These are phyloP conservation scores for Pseudohyphozyma bogoriensis DNA, from an alignment of 768 basidiomycete species.

Conservation along the genomic window DNA sequence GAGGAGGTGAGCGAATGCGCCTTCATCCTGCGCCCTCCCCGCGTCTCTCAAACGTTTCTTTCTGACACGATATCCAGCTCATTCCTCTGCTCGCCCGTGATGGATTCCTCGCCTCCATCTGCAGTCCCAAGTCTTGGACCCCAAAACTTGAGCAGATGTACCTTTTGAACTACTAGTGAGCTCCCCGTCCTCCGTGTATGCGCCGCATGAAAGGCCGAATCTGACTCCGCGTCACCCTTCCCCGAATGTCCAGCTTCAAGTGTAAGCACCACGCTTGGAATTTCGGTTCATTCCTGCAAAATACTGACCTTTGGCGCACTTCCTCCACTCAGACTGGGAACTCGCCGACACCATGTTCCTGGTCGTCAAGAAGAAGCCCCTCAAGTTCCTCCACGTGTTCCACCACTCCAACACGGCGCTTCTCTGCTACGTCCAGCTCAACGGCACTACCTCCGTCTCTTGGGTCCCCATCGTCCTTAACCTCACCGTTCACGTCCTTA, in stretches of 20 bases:
- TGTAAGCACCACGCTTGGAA: background rate
- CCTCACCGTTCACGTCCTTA: conserved; percentile 36
- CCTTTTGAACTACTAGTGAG: conserved; percentile 95
- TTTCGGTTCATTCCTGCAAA: background rate
- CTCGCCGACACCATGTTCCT: conserved; percentile 94
- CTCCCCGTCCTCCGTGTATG: background rate
- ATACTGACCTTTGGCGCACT: background rate
- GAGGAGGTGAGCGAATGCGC: conserved; percentile 56
- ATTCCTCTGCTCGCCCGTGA: conserved; percentile 62
- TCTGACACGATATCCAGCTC: conserved; percentile 26
- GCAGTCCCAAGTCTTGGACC: conserved; percentile 70
- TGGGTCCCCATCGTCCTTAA: conserved; percentile 82
- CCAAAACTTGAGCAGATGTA: conserved; percentile 80
- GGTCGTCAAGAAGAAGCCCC: conserved; percentile 92
- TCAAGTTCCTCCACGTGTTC: conserved; percentile 90
- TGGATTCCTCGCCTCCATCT: conserved; percentile 67
- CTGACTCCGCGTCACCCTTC: background rate
- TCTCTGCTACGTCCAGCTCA: conserved; percentile 84
- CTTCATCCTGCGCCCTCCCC: background rate
- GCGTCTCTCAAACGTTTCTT: too few relatives aligned
- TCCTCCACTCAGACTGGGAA: conserved; percentile 52
- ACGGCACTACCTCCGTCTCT: conserved; percentile 88
- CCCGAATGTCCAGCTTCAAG: conserved; percentile 23
- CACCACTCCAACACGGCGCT: conserved; percentile 97
- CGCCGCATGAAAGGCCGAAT: background rate